These are phyloP conservation scores for Xylariaceae sp. DNA, from an alignment of 2,329 filamentous ascomycete species.

Conservation along the genomic window DNA sequence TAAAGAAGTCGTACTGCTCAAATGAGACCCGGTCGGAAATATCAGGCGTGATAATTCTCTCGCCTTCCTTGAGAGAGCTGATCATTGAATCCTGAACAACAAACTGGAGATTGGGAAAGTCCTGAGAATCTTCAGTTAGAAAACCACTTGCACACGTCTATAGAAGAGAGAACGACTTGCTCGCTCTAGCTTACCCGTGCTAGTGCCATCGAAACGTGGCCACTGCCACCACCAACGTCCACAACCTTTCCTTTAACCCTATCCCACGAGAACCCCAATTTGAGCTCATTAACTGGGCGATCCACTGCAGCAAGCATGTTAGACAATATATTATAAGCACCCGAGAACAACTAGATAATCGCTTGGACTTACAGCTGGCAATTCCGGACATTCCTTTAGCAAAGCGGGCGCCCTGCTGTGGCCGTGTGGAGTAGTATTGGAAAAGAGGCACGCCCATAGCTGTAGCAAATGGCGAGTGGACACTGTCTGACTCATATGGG, in stretches of 20 bases:
- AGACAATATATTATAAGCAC: neutral
- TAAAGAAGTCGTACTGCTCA: conserved; percentile 24
- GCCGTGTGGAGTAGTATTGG: conserved; percentile 6
- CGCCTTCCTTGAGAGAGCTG: conserved; percentile 21
- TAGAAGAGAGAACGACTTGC: too few relatives aligned
- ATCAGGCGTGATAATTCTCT: conserved; percentile 7
- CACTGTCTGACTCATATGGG: conserved; percentile 18
- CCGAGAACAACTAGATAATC: neutral
- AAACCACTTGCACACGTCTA: too few relatives aligned
- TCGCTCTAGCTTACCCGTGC: conserved; percentile 13
- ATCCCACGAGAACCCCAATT: conserved; percentile 11
- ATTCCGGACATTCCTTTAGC: conserved; percentile 16
- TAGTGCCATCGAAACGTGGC: conserved; percentile 14
- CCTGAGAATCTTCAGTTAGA: neutral
- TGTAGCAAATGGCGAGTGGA: conserved; percentile 19
- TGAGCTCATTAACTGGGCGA: conserved; percentile 7
- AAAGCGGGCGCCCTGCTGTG: conserved; percentile 10
- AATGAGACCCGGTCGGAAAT: conserved; percentile 18
- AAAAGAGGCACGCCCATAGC: conserved; percentile 17
- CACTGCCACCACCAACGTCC: conserved; percentile 18
- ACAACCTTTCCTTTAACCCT: conserved; percentile 13
- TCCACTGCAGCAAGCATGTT: conserved; percentile 7
- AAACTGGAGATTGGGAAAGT: conserved; percentile 14
- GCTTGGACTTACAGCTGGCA: conserved; percentile 7
- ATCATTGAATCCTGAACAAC: conserved; percentile 22